phyloP scores from a whole-genome alignment of 768 basidiomycete species.

The Tremella fuciformis region DNA sequence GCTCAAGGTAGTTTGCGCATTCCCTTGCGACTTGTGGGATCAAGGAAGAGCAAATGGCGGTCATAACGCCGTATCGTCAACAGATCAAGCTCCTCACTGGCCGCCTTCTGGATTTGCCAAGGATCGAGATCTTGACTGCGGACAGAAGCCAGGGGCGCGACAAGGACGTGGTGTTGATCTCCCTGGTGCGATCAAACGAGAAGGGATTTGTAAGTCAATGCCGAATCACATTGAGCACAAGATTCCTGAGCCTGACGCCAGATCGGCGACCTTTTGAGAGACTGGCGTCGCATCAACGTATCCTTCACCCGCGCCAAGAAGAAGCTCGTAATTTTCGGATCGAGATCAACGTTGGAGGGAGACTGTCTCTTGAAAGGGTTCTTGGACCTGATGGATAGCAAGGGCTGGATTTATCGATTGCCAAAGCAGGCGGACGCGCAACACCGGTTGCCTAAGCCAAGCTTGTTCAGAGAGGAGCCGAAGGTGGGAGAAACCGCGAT shows the following conservation, averaged over 20 bases:
- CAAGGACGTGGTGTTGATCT: conserved; percentile 91
- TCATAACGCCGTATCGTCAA: conserved; percentile 90
- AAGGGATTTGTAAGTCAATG: conserved; percentile 62
- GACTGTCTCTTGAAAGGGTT: conserved; percentile 65
- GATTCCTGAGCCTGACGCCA: conserved; percentile 44
- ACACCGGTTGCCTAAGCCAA: conserved; percentile 52
- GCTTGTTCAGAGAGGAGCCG: not conserved
- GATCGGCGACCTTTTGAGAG: conserved; percentile 89
- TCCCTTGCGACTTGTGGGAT: conserved; percentile 68
- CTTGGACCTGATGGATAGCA: conserved; percentile 69
- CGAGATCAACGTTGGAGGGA: conserved; percentile 65
- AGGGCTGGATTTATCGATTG: conserved; percentile 68
- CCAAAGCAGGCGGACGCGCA: conserved; percentile 59
- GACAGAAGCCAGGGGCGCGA: conserved; percentile 93
- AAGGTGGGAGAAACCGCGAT: not conserved
- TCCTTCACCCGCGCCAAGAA: conserved; percentile 88
- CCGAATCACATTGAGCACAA: not conserved
- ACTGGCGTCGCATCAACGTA: conserved; percentile 96
- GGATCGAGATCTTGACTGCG: conserved; percentile 78
- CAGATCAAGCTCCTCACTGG: conserved; percentile 85
- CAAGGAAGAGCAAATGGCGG: conserved; percentile 67
- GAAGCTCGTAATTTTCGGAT: conserved; percentile 89
- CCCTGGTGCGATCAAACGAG: conserved; percentile 85
- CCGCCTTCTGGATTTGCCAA: conserved; percentile 59
- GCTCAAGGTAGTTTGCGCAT: conserved; percentile 60